Base-by-base conservation (phyloP, 345 rosid species). In the Dipteronia sinensis region DNA sequence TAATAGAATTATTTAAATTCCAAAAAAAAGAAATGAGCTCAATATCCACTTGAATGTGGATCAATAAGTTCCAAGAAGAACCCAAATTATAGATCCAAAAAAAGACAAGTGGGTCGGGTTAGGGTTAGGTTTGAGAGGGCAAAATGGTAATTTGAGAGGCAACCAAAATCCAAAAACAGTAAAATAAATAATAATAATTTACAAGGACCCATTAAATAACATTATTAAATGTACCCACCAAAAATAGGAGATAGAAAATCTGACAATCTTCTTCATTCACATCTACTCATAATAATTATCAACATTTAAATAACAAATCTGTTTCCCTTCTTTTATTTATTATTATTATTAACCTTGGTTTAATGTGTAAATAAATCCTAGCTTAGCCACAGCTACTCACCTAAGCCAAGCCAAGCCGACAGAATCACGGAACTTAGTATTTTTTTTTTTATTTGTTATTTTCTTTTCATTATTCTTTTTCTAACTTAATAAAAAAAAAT, bases 221-320 rank as follows among this genome's bases (percentile, higher is more conserved):
- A 65, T 42, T 81, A 80, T 82, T 86, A 63, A 86, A 67, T 82
- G 79, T 38, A 69, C 67, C 73, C 75, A 68, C 67, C 84, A 76
- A 64, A 79, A 27, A 34, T n/a, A 65, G 74, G 72, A 74, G 76
- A 77, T 77, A 67, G 29, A 55, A 78, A 61, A 70, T 78, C 84
- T 79, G 85, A 80, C 81, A 66, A 4, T 3, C 29, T 31, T 65
- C 82, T 31, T 65, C 82, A 82, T 77, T 79, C 82, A 42, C 73
- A 55, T 74, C 82, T 78, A 67, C 73, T 27, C 63, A 74, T 61
- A 20, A 65, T 80, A 65, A 78, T 77, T 46, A 80, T 68, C 71
- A 42, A 22, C 9, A 53, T 29, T 23, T 47, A 34, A 20, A 73
- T 55, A 74, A 69, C 76, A 79, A 76, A 65, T 68, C 76, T 72